Conservation (phyloP, 371 early-diverging fungal genomes). For the Batrachochytrium dendrobatidis region DNA sequence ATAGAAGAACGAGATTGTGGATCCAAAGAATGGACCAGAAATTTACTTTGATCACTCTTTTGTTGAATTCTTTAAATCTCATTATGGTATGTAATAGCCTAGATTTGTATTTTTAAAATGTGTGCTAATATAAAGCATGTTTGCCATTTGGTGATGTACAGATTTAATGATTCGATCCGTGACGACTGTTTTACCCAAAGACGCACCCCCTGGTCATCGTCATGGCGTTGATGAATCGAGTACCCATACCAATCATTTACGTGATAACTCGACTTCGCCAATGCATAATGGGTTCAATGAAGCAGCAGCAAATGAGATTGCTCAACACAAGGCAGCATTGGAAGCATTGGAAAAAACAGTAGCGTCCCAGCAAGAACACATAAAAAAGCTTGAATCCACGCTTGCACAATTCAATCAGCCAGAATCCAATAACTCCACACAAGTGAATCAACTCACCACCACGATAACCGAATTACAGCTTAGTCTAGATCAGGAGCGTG, state of each 20-base stretch:
- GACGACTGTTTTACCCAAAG: no score
- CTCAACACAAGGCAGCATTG: background rate
- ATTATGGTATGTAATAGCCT: constrained; percentile 48
- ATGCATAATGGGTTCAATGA: no score
- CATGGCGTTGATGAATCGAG: no score
- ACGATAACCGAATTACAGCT: constrained; percentile 31
- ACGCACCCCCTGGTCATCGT: no score
- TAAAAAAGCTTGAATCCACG: background rate
- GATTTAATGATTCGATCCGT: no score
- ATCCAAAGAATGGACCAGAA: constrained; percentile 26
- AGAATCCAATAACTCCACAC: constrained; percentile 9
- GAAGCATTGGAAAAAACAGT: constrained; percentile 1
- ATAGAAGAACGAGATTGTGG: no score
- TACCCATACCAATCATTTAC: no score
- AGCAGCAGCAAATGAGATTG: no score
- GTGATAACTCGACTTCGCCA: no score
- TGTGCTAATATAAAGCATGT: background rate
- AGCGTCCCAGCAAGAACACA: background rate
- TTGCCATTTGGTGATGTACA: background rate
- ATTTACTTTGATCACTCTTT: constrained; percentile 73
- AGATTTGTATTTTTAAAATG: background rate
- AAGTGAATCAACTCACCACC: constrained; percentile 30
- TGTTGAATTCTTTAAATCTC: constrained; percentile 73
- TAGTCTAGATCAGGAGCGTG: constrained; percentile 25
- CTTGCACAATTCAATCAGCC: background rate